Conservation (phyloP, 2,329 filamentous ascomycete species). For the Fusarium penzigii region DNA sequence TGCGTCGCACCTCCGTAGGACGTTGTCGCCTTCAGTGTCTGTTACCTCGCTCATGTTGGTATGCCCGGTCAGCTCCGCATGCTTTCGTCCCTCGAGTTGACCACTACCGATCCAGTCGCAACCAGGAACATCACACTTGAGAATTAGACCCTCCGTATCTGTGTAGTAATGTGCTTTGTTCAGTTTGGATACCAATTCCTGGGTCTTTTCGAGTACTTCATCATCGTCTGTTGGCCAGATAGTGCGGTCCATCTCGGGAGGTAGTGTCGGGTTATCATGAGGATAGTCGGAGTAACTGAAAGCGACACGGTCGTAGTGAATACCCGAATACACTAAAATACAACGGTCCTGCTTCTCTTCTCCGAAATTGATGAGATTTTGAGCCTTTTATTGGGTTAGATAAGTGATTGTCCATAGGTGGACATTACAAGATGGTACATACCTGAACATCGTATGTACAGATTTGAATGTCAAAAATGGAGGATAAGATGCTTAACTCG, state of each 20-base stretch:
- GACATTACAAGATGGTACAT: not conserved
- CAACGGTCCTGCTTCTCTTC: constrained; percentile 70
- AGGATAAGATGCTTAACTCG: constrained; percentile 81
- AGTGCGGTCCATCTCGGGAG: constrained; percentile 73
- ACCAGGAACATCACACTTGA: constrained; percentile 68
- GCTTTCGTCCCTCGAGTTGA: constrained; percentile 60
- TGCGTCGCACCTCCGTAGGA: constrained; percentile 73
- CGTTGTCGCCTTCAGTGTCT: constrained; percentile 78
- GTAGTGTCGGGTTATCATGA: constrained; percentile 54
- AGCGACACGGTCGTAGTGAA: constrained; percentile 90
- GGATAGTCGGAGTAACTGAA: constrained; percentile 65
- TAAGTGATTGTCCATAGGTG: not conserved
- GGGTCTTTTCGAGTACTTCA: constrained; percentile 71
- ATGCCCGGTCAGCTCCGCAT: constrained; percentile 64
- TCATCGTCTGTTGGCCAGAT: constrained; percentile 55
- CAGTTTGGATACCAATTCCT: constrained; percentile 65
- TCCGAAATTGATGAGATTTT: constrained; percentile 64
- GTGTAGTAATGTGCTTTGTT: constrained; percentile 79
- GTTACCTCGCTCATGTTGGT: constrained; percentile 64
- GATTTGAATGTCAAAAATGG: constrained; percentile 84
- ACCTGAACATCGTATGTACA: constrained; percentile 78
- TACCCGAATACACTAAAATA: constrained; percentile 85
- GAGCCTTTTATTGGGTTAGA: constrained; percentile 24
- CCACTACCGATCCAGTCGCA: constrained; percentile 71
- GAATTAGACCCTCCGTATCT: constrained; percentile 76